These are phyloP conservation scores for Chrysanthemum lavandulifolium DNA, from an alignment of 129 eudicot species.

Conservation along the genomic window DNA sequence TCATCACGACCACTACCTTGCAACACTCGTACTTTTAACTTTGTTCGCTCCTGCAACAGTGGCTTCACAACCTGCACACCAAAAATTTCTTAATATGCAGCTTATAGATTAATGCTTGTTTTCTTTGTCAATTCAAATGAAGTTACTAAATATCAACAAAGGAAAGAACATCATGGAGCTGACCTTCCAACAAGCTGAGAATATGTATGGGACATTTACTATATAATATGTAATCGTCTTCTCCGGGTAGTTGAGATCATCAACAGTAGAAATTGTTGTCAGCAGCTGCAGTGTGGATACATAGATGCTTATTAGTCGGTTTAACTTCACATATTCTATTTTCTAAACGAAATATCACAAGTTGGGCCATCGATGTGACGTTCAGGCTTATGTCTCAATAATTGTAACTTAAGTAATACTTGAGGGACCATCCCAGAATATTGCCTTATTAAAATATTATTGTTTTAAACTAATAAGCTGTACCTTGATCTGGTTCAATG, in stretches of 20 bases:
- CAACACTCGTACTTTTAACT: conserved; percentile 56
- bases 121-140: background rate
- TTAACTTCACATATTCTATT: background rate
- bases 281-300: conserved; percentile 45
- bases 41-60: conserved; percentile 69
- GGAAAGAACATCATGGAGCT: background rate
- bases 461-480: background rate
- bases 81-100: background rate
- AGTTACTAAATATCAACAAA: background rate
- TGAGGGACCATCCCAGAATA: conserved; percentile 3
- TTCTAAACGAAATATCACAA: background rate
- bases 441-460: background rate
- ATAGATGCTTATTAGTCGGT: background rate
- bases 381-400: background rate
- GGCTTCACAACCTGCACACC: conserved; percentile 71
- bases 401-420: conserved; percentile 1
- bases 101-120: background rate
- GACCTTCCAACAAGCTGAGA: conserved; percentile 91
- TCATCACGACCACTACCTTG: conserved; percentile 72
- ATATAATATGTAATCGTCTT: conserved; percentile 65
- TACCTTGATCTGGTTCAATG: conserved; percentile 69
- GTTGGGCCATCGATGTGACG: background rate
- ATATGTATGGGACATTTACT: conserved; percentile 66
- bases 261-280: conserved; percentile 63
- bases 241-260: conserved; percentile 81